Base-by-base conservation (phyloP, 176 grass and related monocot species). In the Eremochloa ophiuroides region DNA sequence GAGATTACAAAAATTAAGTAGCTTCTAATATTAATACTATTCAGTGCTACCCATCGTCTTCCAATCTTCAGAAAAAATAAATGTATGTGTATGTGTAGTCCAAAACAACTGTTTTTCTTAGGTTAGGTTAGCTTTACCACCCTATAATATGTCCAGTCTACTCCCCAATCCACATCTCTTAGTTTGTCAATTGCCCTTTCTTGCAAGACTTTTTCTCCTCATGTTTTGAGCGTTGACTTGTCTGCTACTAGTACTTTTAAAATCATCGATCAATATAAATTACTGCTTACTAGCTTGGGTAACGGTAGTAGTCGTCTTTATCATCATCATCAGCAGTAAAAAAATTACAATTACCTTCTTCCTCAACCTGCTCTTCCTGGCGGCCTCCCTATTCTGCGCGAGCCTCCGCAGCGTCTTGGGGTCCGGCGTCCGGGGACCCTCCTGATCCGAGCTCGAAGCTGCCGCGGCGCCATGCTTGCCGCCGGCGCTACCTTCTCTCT, bases 351-450 rank as follows among this genome's bases (percentile, higher is more conserved):
- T 62, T 43, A 92, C 90, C 90, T 92, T 92, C 86, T 92, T 92
- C 80, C 90, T 89, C 7, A 92, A 38, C 65, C 90, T 76, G 75
- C 90, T 92, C 72, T 92, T 92, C 35, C 86, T 89, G 11, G 90
- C 90, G 11, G 90, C 90, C 76, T 92, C 90, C 74, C 90, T 83
- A 20, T 92, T 92, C 76, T 92, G 90, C 63, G 90, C 90, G 22
- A 92, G 83, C 80, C 90, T 66, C 72, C 90, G 75, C 80, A 89
- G 29, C 13, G 69, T 89, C 83, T 86, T 92, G 18, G 90, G 80
- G 50, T 92, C 84, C 20, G 86, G 76, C 74, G 76, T 92, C 42
- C 71, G 66, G 69, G 86, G 71, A 1, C 80, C 75, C 73, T 86
- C 83, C n/a, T 88, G 90, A 13, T 86, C 90, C 38, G 86, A 82